phyloP scores from a whole-genome alignment of 2,329 filamentous ascomycete species.

The Proliferodiscus dingleyae region DNA sequence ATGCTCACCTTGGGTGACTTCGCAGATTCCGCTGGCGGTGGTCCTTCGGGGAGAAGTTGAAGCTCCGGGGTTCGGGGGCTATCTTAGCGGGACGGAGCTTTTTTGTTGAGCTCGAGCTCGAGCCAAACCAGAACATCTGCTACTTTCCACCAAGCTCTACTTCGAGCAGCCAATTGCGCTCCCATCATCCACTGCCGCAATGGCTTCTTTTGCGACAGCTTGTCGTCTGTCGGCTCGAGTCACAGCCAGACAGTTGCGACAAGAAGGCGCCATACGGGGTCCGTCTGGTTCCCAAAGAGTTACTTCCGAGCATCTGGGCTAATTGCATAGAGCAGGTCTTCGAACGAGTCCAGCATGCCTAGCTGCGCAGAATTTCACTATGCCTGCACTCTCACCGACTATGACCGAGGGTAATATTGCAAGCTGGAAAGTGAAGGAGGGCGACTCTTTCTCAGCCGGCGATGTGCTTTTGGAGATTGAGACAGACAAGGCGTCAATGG shows the following conservation, averaged over 20 bases:
- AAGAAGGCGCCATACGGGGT: conserved; percentile 55
- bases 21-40: too few relatives aligned
- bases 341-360: conserved; percentile 56
- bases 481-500: conserved; percentile 93
- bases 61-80: conserved; percentile 20
- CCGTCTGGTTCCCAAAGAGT: conserved; percentile 29
- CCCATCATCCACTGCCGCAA: conserved; percentile 35
- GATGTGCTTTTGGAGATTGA: conserved; percentile 90
- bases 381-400: conserved; percentile 86
- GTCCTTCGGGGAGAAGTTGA: conserved; percentile 14
- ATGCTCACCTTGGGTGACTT: too few relatives aligned
- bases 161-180: conserved; percentile 28
- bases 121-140: conserved; percentile 15
- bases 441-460: conserved; percentile 74
- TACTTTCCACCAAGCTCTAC: conserved; percentile 12
- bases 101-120: conserved; percentile 22
- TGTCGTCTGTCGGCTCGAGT: conserved; percentile 60
- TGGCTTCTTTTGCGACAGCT: conserved; percentile 63
- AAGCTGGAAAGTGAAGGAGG: conserved; percentile 81
- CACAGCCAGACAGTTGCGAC: conserved; percentile 48
- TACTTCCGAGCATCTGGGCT: conserved; percentile 11
- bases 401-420: conserved; percentile 93
- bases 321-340: conserved; percentile 47
- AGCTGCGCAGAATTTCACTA: conserved; percentile 81
- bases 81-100: conserved; percentile 12